These are phyloP conservation scores for Blastocystis sp. DNA, from an alignment of 352 stramenopile species.

Conservation along the genomic window DNA sequence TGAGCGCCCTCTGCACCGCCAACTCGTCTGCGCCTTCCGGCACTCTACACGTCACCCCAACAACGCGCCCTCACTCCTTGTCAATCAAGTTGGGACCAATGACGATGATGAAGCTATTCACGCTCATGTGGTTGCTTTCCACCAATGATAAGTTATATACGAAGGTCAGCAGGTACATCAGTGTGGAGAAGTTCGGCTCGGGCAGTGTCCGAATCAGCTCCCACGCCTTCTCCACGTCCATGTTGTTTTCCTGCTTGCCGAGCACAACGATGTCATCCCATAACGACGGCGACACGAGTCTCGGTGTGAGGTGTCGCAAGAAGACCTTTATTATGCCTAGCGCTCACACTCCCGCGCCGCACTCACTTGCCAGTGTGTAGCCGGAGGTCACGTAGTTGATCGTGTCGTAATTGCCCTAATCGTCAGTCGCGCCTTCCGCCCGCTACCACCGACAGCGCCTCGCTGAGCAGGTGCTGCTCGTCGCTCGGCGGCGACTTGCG, in stretches of 20 bases:
- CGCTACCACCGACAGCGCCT: neutral
- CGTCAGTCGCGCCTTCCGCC: neutral
- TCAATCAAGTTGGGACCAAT: slow-evolving; percentile 8
- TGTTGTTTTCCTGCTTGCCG: slow-evolving; percentile 16
- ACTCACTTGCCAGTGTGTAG: neutral
- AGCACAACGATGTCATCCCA: neutral
- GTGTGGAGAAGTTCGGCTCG: neutral
- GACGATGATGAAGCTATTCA: neutral
- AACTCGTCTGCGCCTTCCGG: neutral
- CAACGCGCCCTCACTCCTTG: neutral
- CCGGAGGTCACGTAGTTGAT: neutral
- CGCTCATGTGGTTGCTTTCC: slow-evolving; percentile 29
- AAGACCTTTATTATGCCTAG: slow-evolving; percentile 37
- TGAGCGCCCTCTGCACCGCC: neutral
- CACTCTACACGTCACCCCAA: neutral
- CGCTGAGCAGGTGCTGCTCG: neutral
- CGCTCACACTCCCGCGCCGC: neutral
- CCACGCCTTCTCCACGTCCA: slow-evolving; percentile 25
- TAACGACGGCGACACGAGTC: neutral
- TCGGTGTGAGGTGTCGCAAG: neutral
- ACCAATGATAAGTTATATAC: slow-evolving; percentile 30
- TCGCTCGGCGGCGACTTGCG: neutral
- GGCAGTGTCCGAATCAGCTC: slow-evolving; percentile 2
- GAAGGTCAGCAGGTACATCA: slow-evolving; percentile 50
- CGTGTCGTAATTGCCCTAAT: slow-evolving; percentile 3